phyloP scores from a whole-genome alignment of 306 rosid genomes.

The Echinosophora koreensis region DNA sequence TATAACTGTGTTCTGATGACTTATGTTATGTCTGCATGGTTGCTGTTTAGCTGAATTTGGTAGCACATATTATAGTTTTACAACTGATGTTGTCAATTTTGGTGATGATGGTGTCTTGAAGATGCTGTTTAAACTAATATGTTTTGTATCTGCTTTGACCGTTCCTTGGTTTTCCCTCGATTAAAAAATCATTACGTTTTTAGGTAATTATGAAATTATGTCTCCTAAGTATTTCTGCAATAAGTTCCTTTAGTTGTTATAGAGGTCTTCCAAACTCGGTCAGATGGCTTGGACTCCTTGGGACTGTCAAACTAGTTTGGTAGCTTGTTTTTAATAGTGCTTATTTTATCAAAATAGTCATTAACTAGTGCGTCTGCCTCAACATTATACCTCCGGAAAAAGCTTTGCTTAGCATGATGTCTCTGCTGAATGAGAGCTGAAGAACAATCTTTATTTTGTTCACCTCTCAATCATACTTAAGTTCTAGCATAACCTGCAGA shows the following conservation, averaged over 20 bases:
- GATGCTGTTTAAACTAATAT: conserved; percentile 3
- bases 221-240: not conserved
- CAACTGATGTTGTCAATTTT: conserved; percentile 18
- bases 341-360: not conserved
- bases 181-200: not conserved
- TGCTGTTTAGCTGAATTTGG: conserved; percentile 21
- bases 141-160: not conserved
- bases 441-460: conserved; percentile 13
- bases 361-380: conserved; percentile 12
- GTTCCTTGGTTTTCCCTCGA: conserved; percentile 31
- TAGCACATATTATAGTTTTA: not conserved
- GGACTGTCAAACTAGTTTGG: conserved; percentile 13
- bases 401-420: conserved; percentile 27
- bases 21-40: conserved; percentile 30
- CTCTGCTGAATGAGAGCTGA: conserved; percentile 23
- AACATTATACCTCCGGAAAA: not conserved
- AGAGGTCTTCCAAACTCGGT: conserved; percentile 29
- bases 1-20: conserved; percentile 26
- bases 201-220: conserved; percentile 8
- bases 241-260: not conserved
- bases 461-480: conserved; percentile 25
- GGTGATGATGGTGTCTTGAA: not conserved
- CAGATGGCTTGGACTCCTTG: conserved; percentile 6
- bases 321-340: conserved; percentile 21
- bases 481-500: not conserved